Evolutionary conservation across 257 asterid species (phyloP).

Genomic region (Lycium barbarum): DNA sequence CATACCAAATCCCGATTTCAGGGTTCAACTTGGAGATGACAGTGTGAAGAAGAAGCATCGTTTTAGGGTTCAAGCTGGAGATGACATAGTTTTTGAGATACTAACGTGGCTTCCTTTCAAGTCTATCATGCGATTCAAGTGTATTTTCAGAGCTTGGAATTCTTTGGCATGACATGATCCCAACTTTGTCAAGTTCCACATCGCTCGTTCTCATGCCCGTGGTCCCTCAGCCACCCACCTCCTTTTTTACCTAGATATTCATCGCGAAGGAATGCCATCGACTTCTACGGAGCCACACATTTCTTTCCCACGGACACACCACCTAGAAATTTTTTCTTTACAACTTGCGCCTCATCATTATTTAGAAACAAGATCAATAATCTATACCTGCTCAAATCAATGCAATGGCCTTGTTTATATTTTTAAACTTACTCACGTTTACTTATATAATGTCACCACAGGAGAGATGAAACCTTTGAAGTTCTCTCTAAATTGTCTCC

Average conservation of each 20-base stretch:
- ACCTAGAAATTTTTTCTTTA: neutral
- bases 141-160: neutral
- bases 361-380: neutral
- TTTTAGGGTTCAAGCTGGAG: neutral
- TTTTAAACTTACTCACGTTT: neutral
- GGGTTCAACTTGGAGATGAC: neutral
- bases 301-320: neutral
- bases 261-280: neutral
- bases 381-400: neutral
- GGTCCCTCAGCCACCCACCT: neutral
- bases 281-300: neutral
- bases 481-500: neutral
- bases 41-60: neutral
- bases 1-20: neutral
- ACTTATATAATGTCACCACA: neutral
- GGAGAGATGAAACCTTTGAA: neutral
- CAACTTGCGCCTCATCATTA: neutral
- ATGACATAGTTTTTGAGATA: neutral
- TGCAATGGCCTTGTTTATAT: neutral
- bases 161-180: neutral
- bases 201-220: neutral
- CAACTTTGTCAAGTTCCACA: neutral
- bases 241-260: neutral
- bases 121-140: slow-evolving; percentile 27
- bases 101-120: neutral